These are phyloP conservation scores for Yarrowia galli DNA, from an alignment of 1,139 yeast species.

Conservation along the genomic window DNA sequence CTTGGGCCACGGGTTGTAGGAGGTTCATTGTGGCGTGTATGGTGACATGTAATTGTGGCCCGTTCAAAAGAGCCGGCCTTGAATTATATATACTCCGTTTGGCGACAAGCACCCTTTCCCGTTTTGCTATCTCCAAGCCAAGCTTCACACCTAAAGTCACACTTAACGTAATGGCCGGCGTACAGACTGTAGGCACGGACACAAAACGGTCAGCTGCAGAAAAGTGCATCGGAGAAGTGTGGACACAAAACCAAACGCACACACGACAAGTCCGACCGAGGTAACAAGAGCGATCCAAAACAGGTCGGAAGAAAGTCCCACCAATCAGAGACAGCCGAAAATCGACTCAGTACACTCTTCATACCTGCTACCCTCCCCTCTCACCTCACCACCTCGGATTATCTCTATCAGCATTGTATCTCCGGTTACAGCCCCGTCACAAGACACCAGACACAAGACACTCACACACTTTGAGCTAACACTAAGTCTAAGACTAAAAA, in stretches of 20 bases:
- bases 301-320: too few species aligned
- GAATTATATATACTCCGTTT: background rate
- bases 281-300: background rate
- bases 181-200: too few species aligned
- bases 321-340: background rate
- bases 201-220: conserved; percentile 10
- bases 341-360: too few species aligned
- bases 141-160: background rate
- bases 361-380: too few species aligned
- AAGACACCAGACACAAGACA: too few species aligned
- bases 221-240: background rate
- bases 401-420: background rate
- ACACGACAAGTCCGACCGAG: conserved; percentile 9
- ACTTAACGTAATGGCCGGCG: too few species aligned
- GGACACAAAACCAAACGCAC: too few species aligned
- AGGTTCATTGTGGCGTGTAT: conserved; percentile 1
- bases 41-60: too few species aligned
- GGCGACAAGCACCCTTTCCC: background rate
- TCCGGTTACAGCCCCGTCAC: background rate
- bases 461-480: background rate
- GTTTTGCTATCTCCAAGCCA: conserved; percentile 11
- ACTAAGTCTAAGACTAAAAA: background rate
- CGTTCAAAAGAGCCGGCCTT: background rate
- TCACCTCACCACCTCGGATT: too few species aligned
- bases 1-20: background rate